These are phyloP conservation scores for Phyllostachys edulis DNA, from an alignment of 176 grass and related monocot genomes.

Conservation along the genomic window DNA sequence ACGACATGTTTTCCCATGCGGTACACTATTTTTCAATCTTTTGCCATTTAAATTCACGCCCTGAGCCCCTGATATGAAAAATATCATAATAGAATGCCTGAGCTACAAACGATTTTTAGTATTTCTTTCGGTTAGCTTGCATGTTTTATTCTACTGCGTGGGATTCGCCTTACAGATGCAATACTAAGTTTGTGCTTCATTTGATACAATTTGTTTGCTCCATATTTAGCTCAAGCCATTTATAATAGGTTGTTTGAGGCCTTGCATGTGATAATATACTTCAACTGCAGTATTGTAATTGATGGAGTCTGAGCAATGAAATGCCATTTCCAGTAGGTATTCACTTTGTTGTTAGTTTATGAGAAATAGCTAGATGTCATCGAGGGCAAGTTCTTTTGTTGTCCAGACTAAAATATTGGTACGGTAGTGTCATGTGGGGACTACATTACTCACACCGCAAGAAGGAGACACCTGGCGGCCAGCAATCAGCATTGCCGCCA, in stretches of 20 bases:
- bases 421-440: neutral
- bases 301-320: neutral
- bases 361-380: neutral
- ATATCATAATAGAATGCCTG: slow-evolving; percentile 12
- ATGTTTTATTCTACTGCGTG: slow-evolving; percentile 1
- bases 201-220: slow-evolving; percentile 1
- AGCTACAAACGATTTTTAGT: neutral
- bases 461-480: too few species aligned
- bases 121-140: slow-evolving; percentile 1
- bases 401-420: neutral
- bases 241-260: neutral
- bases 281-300: neutral
- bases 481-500: too few species aligned
- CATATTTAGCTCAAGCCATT: neutral
- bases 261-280: neutral
- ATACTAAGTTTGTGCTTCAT: neutral
- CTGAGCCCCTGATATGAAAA: neutral
- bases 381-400: neutral
- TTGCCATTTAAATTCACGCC: slow-evolving; percentile 25
- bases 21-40: slow-evolving; percentile 61
- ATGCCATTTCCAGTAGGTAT: neutral
- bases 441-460: too few species aligned
- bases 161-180: neutral
- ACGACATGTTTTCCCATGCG: slow-evolving; percentile 94
- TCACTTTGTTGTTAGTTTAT: neutral